Base-by-base conservation (phyloP, 2,329 filamentous ascomycete genomes). In the Sporothrix phasma region DNA sequence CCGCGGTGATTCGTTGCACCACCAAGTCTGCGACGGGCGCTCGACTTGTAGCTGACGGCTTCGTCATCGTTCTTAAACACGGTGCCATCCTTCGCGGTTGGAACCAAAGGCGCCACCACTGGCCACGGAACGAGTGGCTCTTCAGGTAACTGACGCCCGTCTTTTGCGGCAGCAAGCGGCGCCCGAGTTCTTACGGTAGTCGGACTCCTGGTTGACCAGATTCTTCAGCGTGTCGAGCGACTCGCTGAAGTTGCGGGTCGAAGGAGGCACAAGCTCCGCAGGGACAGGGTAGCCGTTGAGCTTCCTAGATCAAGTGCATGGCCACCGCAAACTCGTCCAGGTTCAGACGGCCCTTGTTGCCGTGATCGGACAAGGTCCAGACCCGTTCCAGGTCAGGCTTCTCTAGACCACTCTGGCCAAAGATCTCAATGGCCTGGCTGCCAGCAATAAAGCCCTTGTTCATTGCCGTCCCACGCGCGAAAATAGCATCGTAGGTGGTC, bases 231-330 rank as follows among this genome's bases (percentile, higher is more conserved):
- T 89, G 61, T 92, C 93, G 67, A 99, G 92, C 4, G 94, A 96
- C 71, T 92, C 90, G 70, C 88, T 93, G 71, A 99, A 84, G 74
- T 97, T 96, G 68, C 93, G 86, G 11, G 93, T 96, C 1, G 94
- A 97, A 1, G 94, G 94, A 24, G 94, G 94, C 6, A 97, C 87
- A 66, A 99, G 84, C 78, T 99, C 94, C 0, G 94, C 86, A 8
- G 94, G 94, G 11, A 97, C 82, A 1, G 93, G 92, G 72, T 97
- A 97, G 41, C 93, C 93, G 71, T 99, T 97, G 62, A 99, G 82
- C 74, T 95, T 96, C 70, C 94, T 99, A 99, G 71, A 99, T 99
- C 76, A 99, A 79, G 81, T 99, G 94, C 94, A 99, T 99, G 10
- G 92, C 92, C 61, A 99, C 93, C 8, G 94, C 92, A 73, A 99